Conservation (phyloP, 1,284 basidiomycete genomes). For the Coniferiporia sulphurascens region DNA sequence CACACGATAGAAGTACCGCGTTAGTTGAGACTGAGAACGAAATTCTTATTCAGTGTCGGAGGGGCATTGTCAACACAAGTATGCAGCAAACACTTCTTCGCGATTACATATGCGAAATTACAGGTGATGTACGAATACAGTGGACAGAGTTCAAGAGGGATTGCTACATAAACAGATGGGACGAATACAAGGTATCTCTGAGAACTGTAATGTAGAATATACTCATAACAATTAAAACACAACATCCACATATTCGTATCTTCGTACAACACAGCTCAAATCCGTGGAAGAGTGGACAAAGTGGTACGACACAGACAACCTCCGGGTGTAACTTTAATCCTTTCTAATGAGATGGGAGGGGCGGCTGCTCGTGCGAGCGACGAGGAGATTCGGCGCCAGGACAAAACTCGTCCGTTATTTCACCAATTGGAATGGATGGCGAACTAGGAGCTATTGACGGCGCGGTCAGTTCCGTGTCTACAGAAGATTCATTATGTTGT, state of each 20-base stretch:
- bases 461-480: neutral
- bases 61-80: no score
- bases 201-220: neutral
- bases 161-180: neutral
- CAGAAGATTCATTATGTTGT: neutral
- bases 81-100: no score
- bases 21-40: no score
- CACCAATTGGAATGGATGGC: neutral
- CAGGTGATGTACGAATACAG: neutral
- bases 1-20: no score
- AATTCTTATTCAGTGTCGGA: no score
- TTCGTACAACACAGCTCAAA: no score
- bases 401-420: neutral
- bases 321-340: neutral
- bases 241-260: neutral
- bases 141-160: neutral
- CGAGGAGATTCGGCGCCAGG: neutral
- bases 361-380: neutral
- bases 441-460: constrained; percentile 7
- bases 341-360: neutral
- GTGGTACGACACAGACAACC: neutral
- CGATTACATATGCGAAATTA: neutral
- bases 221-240: neutral
- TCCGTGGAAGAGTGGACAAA: neutral
- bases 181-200: neutral